Conservation (phyloP, 441 rosid genomes). For the Euphorbia celastroides region DNA sequence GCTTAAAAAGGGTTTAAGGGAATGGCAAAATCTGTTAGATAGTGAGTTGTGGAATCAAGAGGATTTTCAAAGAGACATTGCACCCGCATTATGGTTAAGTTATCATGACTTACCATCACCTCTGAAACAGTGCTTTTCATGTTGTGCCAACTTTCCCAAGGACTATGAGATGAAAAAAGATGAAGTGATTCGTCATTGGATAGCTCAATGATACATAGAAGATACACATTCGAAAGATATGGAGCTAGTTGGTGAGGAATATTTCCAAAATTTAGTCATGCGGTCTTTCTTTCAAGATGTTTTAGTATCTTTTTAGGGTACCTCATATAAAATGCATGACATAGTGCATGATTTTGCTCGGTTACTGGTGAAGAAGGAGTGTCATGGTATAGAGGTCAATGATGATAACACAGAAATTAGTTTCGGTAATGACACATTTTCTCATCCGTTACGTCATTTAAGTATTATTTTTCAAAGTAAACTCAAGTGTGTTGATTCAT, state of each 20-base stretch:
- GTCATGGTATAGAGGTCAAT: not conserved
- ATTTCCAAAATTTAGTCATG: not conserved
- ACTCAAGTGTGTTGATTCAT: not conserved
- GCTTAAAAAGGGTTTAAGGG: not conserved
- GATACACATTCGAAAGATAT: not conserved
- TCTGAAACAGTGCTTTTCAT: slow-evolving; percentile 7
- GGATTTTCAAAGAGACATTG: not conserved
- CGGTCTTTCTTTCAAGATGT: slow-evolving; percentile 10
- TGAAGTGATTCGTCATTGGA: slow-evolving; percentile 1
- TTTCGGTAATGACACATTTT: not conserved
- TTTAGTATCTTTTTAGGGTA: fast-evolving
- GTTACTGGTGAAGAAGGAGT: not conserved
- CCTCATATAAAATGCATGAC: not conserved
- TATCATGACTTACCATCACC: not conserved
- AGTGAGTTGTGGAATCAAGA: not conserved
- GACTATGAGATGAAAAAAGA: not conserved
- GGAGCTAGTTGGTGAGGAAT: not conserved
- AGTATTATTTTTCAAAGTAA: not conserved
- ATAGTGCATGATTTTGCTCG: slow-evolving; percentile 11
- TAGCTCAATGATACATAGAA: not conserved
- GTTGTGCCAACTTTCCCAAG: slow-evolving; percentile 15
- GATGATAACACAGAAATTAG: not conserved
- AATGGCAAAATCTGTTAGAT: slow-evolving; percentile 1
- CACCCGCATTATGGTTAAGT: not conserved
- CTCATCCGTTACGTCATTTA: not conserved